Evolutionary conservation across 176 grass and related monocot genomes (phyloP), one percentile per base, ranked within the genome.

Genomic region (Raddia distichophylla): DNA sequence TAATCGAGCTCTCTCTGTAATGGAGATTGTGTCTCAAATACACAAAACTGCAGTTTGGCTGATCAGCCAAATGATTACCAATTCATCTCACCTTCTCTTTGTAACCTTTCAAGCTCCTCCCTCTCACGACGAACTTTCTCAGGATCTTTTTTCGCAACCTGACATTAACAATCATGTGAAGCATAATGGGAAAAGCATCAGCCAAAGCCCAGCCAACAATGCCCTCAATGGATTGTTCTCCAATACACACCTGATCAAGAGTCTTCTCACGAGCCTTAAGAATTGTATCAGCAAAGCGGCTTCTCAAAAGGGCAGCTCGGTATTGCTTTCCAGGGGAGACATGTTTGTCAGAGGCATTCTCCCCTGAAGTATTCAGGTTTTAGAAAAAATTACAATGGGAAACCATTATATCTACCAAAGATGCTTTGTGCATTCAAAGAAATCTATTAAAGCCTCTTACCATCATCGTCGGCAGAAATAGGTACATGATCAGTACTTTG

Each of bases 211-310:
- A 71, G 22, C 48, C 33, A 81, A 66, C 48, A 89, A 73, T 51
- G 48, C 68, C 57, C 6, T 73, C 54, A 61, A 86, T 32, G 17
- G 88, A 79, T 35, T 43, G 62, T 2, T 71, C 73, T 82, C 37
- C 42, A 73, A 76, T 68, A 80, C 85, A 85, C 65, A 99, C 97
- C 97, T 99, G 97, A 68, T 99, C 90, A 73, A 99, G 93, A 60
- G 90, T 69, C 85, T 99, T 99, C 81, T 99, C 97, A 67, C 77
- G 97, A 80, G 97, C 97, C 83, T 99, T 99, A 52, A 99, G 86
- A 90, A 99, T 99, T 45, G 97, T 99, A 86, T 99, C 97, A 62
- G 89, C 97, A 90, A 99, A 99, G 65, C 97, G 97, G 48, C 65
- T 76, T 89, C 33, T 89, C 85, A 99, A 73, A 75, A 96, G 55